These are phyloP conservation scores for Calonectria crousiana DNA, from an alignment of 2,329 filamentous ascomycete species.

Conservation along the genomic window DNA sequence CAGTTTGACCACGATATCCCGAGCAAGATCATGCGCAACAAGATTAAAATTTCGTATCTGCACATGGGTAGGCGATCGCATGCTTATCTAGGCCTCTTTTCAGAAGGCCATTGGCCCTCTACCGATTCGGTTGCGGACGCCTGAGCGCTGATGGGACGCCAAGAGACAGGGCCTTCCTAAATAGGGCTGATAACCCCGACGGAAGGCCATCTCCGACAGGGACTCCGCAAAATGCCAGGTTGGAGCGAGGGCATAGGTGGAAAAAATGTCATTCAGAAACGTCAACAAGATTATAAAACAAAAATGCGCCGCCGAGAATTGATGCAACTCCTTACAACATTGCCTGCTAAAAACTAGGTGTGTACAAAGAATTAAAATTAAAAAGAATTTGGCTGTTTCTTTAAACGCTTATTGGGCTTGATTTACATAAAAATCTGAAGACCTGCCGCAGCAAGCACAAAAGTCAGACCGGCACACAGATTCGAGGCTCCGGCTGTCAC, in stretches of 20 bases:
- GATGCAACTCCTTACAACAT: neutral
- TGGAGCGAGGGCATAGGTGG: neutral
- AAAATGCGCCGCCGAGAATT: neutral
- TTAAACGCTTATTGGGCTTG: neutral
- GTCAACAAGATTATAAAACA: neutral
- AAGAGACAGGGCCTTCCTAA: neutral
- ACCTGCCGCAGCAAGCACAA: slow-evolving; percentile 42
- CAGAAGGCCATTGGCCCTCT: neutral
- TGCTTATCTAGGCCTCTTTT: neutral
- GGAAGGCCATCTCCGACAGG: neutral
- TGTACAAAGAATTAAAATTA: neutral
- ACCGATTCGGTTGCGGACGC: neutral
- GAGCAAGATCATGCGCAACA: neutral
- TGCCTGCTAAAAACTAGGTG: neutral
- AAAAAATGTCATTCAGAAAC: neutral
- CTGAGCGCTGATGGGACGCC: neutral
- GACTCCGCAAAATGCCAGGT: neutral
- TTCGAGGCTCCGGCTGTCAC: slow-evolving; percentile 61
- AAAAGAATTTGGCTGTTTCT: neutral
- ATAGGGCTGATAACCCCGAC: slow-evolving; percentile 7
- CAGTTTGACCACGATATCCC: neutral
- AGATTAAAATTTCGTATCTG: slow-evolving; percentile 13
- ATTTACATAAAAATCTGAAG: slow-evolving; percentile 41
- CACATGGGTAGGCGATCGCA: neutral
- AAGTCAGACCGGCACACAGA: slow-evolving; percentile 42